Percentiles rank a stretch among this genome's conserved stretches.
phyloP scores from a whole-genome alignment of 2,329 filamentous ascomycete species.

The Colletotrichum coccodes region DNA sequence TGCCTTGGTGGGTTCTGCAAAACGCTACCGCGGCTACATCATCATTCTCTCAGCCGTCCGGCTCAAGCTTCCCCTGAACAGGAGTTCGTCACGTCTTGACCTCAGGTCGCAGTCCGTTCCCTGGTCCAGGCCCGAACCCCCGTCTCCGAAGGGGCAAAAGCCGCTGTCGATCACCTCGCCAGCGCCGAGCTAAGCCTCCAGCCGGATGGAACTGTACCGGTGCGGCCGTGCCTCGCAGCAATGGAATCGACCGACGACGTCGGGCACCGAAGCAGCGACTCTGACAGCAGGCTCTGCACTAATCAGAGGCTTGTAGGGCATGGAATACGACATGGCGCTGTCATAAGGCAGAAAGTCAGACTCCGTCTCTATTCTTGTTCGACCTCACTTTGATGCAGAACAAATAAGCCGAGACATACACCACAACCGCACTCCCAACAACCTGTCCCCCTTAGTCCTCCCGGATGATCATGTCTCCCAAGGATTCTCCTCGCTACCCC shows the following conservation, averaged over 20 bases:
- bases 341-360: not conserved
- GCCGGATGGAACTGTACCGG: constrained; percentile 20
- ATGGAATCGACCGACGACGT: constrained; percentile 10
- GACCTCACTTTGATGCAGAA: not conserved
- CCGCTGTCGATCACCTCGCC: constrained; percentile 26
- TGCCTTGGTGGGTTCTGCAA: constrained; percentile 15
- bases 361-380: not conserved
- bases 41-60: constrained; percentile 13
- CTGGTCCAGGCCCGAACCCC: constrained; percentile 12
- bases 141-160: constrained; percentile 23
- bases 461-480: not conserved
- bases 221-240: not conserved
- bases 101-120: constrained; percentile 3
- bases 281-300: not conserved
- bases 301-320: not conserved
- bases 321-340: not conserved
- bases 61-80: not conserved
- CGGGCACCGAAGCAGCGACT: not conserved
- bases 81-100: constrained; percentile 14
- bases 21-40: constrained; percentile 20
- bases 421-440: not conserved
- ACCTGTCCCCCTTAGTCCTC: not conserved
- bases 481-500: not conserved
- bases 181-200: constrained; percentile 20
- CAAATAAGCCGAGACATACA: not conserved